These are phyloP conservation scores for Candida bentonensis DNA, from an alignment of 805 yeast species.

Conservation along the genomic window DNA sequence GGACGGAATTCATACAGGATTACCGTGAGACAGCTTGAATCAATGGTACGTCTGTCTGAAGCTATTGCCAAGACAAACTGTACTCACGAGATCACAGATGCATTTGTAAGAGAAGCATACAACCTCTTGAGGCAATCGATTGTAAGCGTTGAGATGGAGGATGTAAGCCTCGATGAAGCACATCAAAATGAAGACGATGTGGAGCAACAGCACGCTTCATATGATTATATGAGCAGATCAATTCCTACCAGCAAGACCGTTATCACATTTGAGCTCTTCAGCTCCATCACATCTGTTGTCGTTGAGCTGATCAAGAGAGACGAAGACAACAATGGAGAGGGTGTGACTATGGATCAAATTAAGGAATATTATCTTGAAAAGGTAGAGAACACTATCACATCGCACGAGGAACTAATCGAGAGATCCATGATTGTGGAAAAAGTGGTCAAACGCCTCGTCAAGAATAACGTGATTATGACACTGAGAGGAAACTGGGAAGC, in stretches of 20 bases:
- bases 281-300: constrained; percentile 65
- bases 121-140: constrained; percentile 81
- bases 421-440: constrained; percentile 64
- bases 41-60: constrained; percentile 83
- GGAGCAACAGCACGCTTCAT: constrained; percentile 9
- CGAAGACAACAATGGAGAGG: constrained; percentile 36
- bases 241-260: constrained; percentile 26
- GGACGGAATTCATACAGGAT: constrained; percentile 76
- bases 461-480: constrained; percentile 70
- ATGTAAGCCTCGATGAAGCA: constrained; percentile 63
- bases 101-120: constrained; percentile 86
- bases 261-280: constrained; percentile 77
- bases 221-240: constrained; percentile 4
- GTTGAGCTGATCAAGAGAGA: constrained; percentile 52
- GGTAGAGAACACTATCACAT: constrained; percentile 53
- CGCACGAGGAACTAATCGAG: constrained; percentile 54
- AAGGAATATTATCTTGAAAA: constrained; percentile 72
- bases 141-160: constrained; percentile 88
- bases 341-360: constrained; percentile 52
- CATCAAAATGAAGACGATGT: constrained; percentile 17
- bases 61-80: constrained; percentile 97
- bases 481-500: constrained; percentile 38
- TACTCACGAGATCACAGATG: constrained; percentile 70
- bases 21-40: constrained; percentile 93
- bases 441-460: constrained; percentile 70